These are phyloP conservation scores for Lipomyces oligophaga DNA, from an alignment of 805 yeast genomes.

Conservation along the genomic window DNA sequence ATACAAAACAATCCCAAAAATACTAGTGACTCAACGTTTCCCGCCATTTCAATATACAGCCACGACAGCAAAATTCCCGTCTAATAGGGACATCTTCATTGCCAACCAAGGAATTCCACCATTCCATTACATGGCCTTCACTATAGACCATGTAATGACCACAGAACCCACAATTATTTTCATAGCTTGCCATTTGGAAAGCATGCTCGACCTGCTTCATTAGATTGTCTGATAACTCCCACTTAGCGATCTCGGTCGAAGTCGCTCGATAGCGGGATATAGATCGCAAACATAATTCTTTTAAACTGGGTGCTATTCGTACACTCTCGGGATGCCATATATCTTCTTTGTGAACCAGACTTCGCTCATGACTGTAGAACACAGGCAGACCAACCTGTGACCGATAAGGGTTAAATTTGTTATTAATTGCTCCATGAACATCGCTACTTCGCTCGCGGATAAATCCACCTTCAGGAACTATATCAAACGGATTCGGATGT, in stretches of 20 bases:
- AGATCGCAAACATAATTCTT: constrained; percentile 28
- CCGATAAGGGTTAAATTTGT: too few relatives aligned
- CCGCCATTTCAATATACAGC: constrained; percentile 19
- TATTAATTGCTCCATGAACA: not conserved
- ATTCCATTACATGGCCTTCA: constrained; percentile 34
- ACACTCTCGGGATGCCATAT: not conserved
- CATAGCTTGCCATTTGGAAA: constrained; percentile 13
- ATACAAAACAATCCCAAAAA: not conserved
- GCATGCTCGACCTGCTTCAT: constrained; percentile 28
- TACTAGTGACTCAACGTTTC: not conserved
- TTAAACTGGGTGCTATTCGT: constrained; percentile 12
- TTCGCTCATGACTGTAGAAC: not conserved
- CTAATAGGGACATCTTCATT: constrained; percentile 22
- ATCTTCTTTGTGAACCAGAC: not conserved
- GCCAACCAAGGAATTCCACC: constrained; percentile 36
- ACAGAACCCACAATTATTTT: constrained; percentile 36
- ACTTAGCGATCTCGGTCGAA: constrained; percentile 23
- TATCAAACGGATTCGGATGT: constrained; percentile 39
- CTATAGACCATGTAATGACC: constrained; percentile 30
- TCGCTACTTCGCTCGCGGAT: constrained; percentile 9
- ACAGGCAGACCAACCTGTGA: constrained; percentile 1
- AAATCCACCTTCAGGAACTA: constrained; percentile 25
- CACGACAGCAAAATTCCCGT: constrained; percentile 30
- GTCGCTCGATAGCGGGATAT: constrained; percentile 28
- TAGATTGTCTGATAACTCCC: constrained; percentile 24